phyloP scores from a whole-genome alignment of 768 basidiomycete genomes.

The Sporobolomyces pararoseus region DNA sequence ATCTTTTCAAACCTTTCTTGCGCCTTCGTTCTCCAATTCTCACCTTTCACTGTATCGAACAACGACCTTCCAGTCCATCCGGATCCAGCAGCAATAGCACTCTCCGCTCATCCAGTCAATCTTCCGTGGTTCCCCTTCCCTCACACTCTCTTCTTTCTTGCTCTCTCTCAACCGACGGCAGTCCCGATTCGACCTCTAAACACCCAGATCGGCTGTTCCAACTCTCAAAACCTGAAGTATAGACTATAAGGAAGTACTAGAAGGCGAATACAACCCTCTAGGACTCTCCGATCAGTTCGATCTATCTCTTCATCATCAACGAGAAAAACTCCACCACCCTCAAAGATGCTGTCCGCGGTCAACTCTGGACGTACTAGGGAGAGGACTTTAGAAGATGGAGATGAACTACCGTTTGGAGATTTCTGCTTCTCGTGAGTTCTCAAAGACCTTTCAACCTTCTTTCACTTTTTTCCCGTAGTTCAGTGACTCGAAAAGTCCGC shows the following conservation, averaged over 20 bases:
- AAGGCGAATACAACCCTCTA: not conserved
- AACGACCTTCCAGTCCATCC: too few species aligned
- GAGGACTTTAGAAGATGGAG: slow-evolving; percentile 7
- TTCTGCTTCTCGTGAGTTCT: slow-evolving; percentile 35
- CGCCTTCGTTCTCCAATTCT: too few species aligned
- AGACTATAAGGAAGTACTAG: not conserved
- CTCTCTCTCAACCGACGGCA: not conserved
- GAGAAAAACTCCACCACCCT: not conserved
- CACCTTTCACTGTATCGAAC: too few species aligned
- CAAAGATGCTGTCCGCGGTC: slow-evolving; percentile 17
- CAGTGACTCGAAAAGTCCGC: too few species aligned
- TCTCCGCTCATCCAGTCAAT: too few species aligned
- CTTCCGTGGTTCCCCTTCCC: too few species aligned
- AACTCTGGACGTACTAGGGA: slow-evolving; percentile 4
- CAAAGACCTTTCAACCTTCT: not conserved
- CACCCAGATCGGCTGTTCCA: not conserved
- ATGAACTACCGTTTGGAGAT: slow-evolving; percentile 31
- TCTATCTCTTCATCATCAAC: slow-evolving; percentile 5
- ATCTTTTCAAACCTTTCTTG: too few species aligned
- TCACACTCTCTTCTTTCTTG: too few species aligned
- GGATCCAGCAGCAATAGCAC: too few species aligned
- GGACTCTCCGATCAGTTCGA: not conserved
- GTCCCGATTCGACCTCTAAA: not conserved
- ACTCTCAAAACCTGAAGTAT: not conserved
- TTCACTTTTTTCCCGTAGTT: slow-evolving; percentile 1